Conservation (phyloP, 495 filamentous ascomycete species). For the Durotheca rogersii region DNA sequence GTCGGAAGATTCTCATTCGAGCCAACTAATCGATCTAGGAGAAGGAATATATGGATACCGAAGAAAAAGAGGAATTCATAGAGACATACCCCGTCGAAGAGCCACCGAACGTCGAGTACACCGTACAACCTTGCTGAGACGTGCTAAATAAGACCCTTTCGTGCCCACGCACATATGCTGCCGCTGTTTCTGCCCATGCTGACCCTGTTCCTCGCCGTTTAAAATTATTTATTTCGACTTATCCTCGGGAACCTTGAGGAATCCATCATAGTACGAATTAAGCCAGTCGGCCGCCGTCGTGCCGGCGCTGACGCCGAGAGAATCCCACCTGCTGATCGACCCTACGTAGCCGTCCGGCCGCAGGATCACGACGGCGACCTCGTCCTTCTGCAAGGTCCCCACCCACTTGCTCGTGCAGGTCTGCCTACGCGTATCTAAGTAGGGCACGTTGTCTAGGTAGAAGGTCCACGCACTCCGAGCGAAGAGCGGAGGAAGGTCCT, state of each 20-base stretch:
- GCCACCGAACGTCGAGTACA: constrained; percentile 16
- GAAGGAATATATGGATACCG: too few species aligned
- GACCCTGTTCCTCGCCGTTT: not conserved
- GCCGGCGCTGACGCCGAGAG: constrained; percentile 44
- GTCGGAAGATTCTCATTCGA: not conserved
- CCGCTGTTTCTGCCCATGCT: constrained; percentile 9
- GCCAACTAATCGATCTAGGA: not conserved
- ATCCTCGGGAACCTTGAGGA: constrained; percentile 45
- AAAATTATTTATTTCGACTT: constrained; percentile 13
- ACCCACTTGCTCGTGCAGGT: constrained; percentile 64
- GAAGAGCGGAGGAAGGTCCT: constrained; percentile 58
- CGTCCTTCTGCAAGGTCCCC: constrained; percentile 50
- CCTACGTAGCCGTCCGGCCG: constrained; percentile 71
- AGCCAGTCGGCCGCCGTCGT: constrained; percentile 54
- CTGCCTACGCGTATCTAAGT: constrained; percentile 49
- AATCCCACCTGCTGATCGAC: constrained; percentile 55
- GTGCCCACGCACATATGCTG: constrained; percentile 4
- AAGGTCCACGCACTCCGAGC: constrained; percentile 66
- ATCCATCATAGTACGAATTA: constrained; percentile 59
- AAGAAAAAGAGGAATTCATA: too few species aligned
- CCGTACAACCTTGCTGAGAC: constrained; percentile 23
- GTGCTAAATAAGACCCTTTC: constrained; percentile 12
- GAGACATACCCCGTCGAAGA: constrained; percentile 15
- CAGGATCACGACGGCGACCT: constrained; percentile 60
- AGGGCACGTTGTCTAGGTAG: constrained; percentile 60